Evolutionary conservation across 2,329 filamentous ascomycete species (phyloP).

Genomic region (Onygenales sp.): DNA sequence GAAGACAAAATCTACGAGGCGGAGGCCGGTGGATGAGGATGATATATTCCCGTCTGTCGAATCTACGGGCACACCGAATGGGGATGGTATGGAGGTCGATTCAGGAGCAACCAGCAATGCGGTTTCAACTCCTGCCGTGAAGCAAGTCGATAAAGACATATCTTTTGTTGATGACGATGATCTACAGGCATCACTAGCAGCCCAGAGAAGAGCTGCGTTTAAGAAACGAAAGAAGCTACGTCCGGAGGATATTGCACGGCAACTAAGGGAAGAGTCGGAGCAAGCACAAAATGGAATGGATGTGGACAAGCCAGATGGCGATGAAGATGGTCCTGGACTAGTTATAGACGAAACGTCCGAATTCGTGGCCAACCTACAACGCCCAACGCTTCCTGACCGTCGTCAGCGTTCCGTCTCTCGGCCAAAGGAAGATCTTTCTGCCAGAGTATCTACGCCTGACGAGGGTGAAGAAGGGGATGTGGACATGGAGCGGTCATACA

Average conservation of each 20-base stretch:
- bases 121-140: constrained; percentile 34
- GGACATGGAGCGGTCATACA: constrained; percentile 45
- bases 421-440: constrained; percentile 21
- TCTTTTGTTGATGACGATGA: constrained; percentile 86
- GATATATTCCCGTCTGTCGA: constrained; percentile 40
- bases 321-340: constrained; percentile 53
- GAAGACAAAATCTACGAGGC: constrained; percentile 66
- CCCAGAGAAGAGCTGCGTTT: constrained; percentile 71
- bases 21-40: constrained; percentile 56
- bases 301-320: constrained; percentile 46
- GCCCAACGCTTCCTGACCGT: constrained; percentile 50
- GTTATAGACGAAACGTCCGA: constrained; percentile 95
- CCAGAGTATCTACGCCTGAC: constrained; percentile 15
- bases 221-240: constrained; percentile 85
- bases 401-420: constrained; percentile 30
- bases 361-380: constrained; percentile 79
- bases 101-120: constrained; percentile 33
- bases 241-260: constrained; percentile 77
- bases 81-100: constrained; percentile 68
- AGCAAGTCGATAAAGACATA: constrained; percentile 55
- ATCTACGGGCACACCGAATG: constrained; percentile 25
- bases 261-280: constrained; percentile 55
- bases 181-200: constrained; percentile 72
- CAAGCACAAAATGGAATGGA: constrained; percentile 44
- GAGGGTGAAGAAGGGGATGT: constrained; percentile 45